Evolutionary conservation across 75 land plant genomes (phyloP).

Genomic region (Picea glauca): DNA sequence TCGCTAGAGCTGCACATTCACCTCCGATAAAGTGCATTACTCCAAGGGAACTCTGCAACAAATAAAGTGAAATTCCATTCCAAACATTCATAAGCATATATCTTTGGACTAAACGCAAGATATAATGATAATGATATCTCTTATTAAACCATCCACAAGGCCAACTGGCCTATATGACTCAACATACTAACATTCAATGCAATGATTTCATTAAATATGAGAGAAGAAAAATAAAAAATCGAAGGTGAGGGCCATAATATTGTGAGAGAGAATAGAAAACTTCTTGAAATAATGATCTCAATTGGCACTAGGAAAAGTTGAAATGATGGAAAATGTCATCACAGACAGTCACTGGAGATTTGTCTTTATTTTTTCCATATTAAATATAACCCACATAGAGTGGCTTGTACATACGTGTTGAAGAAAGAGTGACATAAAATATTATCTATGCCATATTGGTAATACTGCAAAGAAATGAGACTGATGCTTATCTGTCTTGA

Average conservation of each 20-base stretch:
- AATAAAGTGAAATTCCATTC: neutral
- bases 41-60: slow-evolving; percentile 50
- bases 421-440: neutral
- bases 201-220: too few relatives aligned
- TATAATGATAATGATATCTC: too few relatives aligned
- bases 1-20: slow-evolving; percentile 79
- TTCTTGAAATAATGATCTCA: neutral
- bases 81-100: neutral
- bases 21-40: slow-evolving; percentile 86
- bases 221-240: too few relatives aligned
- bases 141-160: too few relatives aligned
- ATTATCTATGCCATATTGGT: neutral
- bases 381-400: neutral
- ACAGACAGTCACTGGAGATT: neutral
- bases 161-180: too few relatives aligned
- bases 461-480: neutral
- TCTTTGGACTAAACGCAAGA: neutral
- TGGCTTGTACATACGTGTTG: neutral
- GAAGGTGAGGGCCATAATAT: too few relatives aligned
- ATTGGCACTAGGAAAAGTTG: neutral
- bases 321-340: neutral
- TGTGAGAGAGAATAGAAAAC: too few relatives aligned
- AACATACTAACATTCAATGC: too few relatives aligned
- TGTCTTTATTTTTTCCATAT: neutral
- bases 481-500: neutral